Conservation (phyloP, 139 green algal species). For the Raphidocelis subcapitata region DNA sequence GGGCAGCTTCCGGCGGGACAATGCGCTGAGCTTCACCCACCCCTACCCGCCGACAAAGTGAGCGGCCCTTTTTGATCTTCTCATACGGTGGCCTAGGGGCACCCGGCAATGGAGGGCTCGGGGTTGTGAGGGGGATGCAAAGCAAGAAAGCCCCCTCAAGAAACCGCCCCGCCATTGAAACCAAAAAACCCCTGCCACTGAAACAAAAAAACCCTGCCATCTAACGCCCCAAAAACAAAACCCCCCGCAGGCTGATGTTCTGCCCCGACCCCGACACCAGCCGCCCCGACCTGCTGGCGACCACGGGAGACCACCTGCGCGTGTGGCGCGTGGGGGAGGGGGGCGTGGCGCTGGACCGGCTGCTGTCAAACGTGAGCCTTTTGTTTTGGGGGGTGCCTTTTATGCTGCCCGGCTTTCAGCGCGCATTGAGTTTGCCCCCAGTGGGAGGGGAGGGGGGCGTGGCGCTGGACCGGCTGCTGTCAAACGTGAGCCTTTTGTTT, state of each 20-base stretch:
- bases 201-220: constrained; percentile 7
- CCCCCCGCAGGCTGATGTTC: constrained; percentile 89
- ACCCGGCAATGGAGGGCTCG: too few relatives aligned
- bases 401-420: background rate
- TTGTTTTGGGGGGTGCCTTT: background rate
- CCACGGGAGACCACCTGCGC: constrained; percentile 87
- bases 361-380: constrained; percentile 63
- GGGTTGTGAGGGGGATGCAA: too few relatives aligned
- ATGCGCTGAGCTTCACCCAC: constrained; percentile 73
- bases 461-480: constrained; percentile 72
- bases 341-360: constrained; percentile 68
- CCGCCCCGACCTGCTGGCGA: constrained; percentile 88
- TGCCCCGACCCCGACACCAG: constrained; percentile 64
- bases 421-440: too few relatives aligned
- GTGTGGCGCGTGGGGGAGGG: constrained; percentile 85
- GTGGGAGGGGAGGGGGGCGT: too few relatives aligned
- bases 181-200: too few relatives aligned
- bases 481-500: constrained; percentile 34
- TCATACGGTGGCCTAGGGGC: too few relatives aligned
- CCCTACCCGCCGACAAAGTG: constrained; percentile 93
- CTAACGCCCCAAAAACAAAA: constrained; percentile 76
- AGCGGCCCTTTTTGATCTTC: background rate
- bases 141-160: too few relatives aligned
- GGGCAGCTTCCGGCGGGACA: constrained; percentile 63
- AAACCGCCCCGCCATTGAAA: too few relatives aligned